Conservation (phyloP, 305 asterid species). For the Vinca major region DNA sequence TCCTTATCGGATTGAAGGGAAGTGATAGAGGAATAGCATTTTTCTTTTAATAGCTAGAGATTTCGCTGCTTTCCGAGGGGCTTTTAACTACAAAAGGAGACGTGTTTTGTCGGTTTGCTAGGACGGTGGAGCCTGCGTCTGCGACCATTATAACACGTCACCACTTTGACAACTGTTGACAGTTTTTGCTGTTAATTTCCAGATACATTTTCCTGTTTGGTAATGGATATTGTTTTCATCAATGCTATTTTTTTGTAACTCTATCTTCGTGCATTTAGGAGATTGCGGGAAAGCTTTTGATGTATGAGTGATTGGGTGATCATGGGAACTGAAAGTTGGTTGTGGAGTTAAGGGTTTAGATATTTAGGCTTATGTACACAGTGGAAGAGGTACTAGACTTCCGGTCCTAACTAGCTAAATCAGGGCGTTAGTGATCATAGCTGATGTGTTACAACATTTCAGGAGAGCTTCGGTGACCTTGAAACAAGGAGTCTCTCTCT, state of each 20-base stretch:
- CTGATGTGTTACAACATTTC: neutral
- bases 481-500: neutral
- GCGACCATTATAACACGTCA: neutral
- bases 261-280: neutral
- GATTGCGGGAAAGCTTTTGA: neutral
- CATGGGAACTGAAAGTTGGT: neutral
- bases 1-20: neutral
- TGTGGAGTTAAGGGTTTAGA: neutral
- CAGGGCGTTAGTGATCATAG: neutral
- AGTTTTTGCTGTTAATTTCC: conserved; percentile 1
- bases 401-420: neutral
- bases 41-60: too few species aligned
- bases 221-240: neutral
- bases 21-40: neutral
- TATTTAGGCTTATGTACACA: neutral
- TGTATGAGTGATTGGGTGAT: neutral
- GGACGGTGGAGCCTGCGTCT: neutral
- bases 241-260: neutral
- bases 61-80: neutral
- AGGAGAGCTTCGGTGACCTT: neutral
- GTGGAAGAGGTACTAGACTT: neutral
- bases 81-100: too few species aligned
- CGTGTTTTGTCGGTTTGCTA: neutral
- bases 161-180: neutral
- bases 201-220: neutral